These are phyloP conservation scores for Martiniozyma abietophila DNA, from an alignment of 805 yeast species.

Conservation along the genomic window DNA sequence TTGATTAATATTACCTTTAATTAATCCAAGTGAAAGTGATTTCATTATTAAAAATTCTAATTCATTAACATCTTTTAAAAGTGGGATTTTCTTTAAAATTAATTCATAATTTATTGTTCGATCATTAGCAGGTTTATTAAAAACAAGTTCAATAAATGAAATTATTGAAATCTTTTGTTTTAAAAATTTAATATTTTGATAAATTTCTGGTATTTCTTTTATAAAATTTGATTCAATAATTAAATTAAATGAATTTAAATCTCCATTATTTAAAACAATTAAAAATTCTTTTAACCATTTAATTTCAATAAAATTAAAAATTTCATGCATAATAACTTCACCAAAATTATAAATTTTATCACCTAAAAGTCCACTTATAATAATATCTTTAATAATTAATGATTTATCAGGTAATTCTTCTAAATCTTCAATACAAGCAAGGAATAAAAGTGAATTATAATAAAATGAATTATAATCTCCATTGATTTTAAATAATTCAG, in stretches of 20 bases:
- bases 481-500: conserved; percentile 65
- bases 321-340: conserved; percentile 84
- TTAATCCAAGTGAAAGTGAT: conserved; percentile 73
- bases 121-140: conserved; percentile 62
- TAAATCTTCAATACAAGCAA: conserved; percentile 58
- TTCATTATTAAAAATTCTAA: conserved; percentile 90
- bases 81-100: conserved; percentile 59
- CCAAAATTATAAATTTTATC: conserved; percentile 93
- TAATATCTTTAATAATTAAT: conserved; percentile 56
- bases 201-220: conserved; percentile 28
- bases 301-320: conserved; percentile 40
- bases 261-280: conserved; percentile 66
- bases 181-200: conserved; percentile 53
- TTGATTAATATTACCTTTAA: conserved; percentile 89
- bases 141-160: conserved; percentile 83
- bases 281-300: conserved; percentile 69
- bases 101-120: conserved; percentile 66
- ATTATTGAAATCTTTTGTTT: conserved; percentile 87
- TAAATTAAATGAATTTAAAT: conserved; percentile 49
- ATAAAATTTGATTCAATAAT: conserved; percentile 6
- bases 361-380: conserved; percentile 82
- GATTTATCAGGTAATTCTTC: conserved; percentile 31
- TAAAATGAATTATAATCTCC: conserved; percentile 78
- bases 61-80: conserved; percentile 50
- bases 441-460: conserved; percentile 68